Percentiles rank a stretch among this genome's conserved stretches.
Evolutionary conservation across 495 filamentous ascomycete genomes (phyloP).

Genomic region (Penicillium fimorum): DNA sequence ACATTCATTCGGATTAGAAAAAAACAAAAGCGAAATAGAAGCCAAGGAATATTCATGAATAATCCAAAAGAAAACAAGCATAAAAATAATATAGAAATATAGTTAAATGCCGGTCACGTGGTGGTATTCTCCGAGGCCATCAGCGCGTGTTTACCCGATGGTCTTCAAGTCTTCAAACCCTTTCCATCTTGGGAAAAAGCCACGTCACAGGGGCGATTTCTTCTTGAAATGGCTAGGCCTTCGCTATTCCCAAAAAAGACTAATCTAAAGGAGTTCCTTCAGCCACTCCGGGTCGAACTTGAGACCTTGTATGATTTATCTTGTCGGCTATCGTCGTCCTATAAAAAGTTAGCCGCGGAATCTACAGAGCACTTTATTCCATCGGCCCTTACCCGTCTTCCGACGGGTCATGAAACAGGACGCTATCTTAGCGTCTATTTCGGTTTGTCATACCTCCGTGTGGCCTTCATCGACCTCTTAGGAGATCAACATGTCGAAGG

Average conservation of each 20-base stretch:
- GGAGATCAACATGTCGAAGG: conserved; percentile 36
- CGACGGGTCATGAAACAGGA: conserved; percentile 56
- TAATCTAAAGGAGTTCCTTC: conserved; percentile 21
- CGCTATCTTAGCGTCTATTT: conserved; percentile 71
- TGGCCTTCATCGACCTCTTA: conserved; percentile 67
- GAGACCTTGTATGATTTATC: conserved; percentile 54
- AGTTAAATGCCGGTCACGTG: conserved; percentile 1
- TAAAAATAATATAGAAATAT: not conserved
- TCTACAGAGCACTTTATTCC: conserved; percentile 68
- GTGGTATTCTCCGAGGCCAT: conserved; percentile 4
- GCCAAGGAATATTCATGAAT: no score
- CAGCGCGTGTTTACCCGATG: not conserved
- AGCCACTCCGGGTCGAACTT: conserved; percentile 25
- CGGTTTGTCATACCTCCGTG: conserved; percentile 70
- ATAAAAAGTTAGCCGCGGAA: conserved; percentile 55
- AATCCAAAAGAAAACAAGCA: not conserved
- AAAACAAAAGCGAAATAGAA: no score
- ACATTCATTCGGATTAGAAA: no score
- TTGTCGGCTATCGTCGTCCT: conserved; percentile 53
- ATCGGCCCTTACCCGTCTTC: conserved; percentile 68
- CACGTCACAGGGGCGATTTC: not conserved
- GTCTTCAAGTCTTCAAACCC: not conserved
- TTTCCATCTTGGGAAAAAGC: not conserved
- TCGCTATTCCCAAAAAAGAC: not conserved
- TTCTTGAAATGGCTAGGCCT: not conserved